A percentile compares a stretch with the other conserved stretches of the same genome.
These are phyloP conservation scores for Scutellaria baicalensis DNA, from an alignment of 257 asterid species.

Conservation along the genomic window DNA sequence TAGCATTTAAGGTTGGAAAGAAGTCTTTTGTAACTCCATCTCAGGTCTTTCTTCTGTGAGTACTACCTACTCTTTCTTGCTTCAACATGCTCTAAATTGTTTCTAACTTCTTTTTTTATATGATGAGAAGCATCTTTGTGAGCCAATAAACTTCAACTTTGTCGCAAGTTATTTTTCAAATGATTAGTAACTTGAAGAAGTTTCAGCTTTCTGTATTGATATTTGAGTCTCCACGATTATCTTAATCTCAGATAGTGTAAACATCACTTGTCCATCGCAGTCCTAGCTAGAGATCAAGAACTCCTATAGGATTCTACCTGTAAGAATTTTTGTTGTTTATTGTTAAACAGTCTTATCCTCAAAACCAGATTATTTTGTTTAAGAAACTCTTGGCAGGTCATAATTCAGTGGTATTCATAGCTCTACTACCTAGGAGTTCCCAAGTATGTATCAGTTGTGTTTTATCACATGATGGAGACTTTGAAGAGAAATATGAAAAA, in stretches of 20 bases:
- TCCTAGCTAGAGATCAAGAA: neutral
- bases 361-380: neutral
- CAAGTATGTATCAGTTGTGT: neutral
- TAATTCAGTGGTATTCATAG: neutral
- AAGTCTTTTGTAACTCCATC: neutral
- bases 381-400: neutral
- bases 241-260: neutral
- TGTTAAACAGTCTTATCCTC: neutral
- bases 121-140: neutral
- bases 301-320: neutral
- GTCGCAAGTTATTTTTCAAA: neutral
- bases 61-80: neutral
- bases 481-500: neutral
- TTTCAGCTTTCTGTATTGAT: neutral
- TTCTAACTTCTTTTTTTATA: neutral
- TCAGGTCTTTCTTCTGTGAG: conserved; percentile 12
- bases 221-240: neutral
- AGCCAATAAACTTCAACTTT: neutral
- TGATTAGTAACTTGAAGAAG: neutral
- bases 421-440: neutral
- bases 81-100: neutral
- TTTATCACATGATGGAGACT: neutral
- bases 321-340: neutral
- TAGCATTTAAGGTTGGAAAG: neutral
- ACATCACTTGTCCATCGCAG: neutral